Percentiles rank a stretch among this genome's conserved stretches.
These are phyloP conservation scores for Corylus americana DNA, from an alignment of 306 rosid species.

Conservation along the genomic window DNA sequence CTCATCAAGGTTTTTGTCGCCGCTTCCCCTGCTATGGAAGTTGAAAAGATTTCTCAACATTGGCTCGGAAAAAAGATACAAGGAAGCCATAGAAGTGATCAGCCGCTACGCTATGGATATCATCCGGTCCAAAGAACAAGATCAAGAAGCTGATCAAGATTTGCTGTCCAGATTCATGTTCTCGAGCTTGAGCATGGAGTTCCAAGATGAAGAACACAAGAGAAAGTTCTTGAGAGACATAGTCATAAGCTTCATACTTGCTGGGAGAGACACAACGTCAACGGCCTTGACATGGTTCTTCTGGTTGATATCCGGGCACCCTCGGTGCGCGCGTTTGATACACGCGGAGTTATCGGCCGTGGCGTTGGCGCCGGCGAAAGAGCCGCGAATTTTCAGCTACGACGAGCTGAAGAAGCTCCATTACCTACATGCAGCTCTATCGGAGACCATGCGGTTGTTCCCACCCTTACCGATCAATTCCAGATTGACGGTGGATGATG, in stretches of 20 bases:
- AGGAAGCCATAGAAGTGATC: slow-evolving; percentile 26
- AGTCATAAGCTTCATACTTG: slow-evolving; percentile 30
- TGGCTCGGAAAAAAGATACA: slow-evolving; percentile 40
- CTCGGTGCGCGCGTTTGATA: not conserved
- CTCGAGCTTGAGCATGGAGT: not conserved
- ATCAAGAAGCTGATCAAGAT: not conserved
- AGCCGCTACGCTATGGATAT: slow-evolving; percentile 13
- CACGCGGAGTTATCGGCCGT: not conserved
- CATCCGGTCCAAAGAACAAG: slow-evolving; percentile 13
- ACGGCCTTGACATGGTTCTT: slow-evolving; percentile 33
- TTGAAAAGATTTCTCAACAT: slow-evolving; percentile 25
- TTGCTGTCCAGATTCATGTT: slow-evolving; percentile 26
- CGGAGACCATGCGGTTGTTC: slow-evolving; percentile 27
- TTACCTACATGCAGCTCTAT: slow-evolving; percentile 26
- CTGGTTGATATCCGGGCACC: slow-evolving; percentile 28
- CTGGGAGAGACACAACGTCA: slow-evolving; percentile 31
- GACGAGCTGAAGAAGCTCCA: slow-evolving; percentile 23
- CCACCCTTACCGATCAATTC: slow-evolving; percentile 28
- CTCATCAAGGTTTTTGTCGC: slow-evolving; percentile 29
- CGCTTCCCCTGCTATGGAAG: slow-evolving; percentile 39
- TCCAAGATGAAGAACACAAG: slow-evolving; percentile 7
- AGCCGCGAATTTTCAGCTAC: not conserved
- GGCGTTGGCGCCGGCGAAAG: not conserved
- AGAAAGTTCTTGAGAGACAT: slow-evolving; percentile 28
- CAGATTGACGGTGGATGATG: slow-evolving; percentile 20